Evolutionary conservation across 108 stramenopile genomes (phyloP).

Genomic region (Bacterosira constricta): DNA sequence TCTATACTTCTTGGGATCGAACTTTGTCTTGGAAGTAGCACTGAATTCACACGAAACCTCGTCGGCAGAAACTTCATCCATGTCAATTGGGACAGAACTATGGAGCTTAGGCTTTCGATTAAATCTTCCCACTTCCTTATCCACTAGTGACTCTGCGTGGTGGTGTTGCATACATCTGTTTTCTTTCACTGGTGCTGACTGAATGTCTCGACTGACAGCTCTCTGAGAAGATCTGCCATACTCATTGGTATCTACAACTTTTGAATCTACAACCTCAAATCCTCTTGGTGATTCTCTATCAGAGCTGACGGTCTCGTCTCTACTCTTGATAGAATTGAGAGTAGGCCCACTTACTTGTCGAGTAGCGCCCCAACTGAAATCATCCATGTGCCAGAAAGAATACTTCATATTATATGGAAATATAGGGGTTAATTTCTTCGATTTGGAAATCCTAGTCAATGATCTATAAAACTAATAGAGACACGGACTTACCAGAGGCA

Average conservation of each 20-base stretch:
- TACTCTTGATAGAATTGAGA: constrained; percentile 8
- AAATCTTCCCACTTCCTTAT: constrained; percentile 15
- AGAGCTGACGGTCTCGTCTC: constrained; percentile 22
- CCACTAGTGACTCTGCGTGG: not conserved
- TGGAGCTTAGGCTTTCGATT: constrained; percentile 25
- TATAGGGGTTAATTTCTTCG: no score
- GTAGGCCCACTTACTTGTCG: constrained; percentile 40
- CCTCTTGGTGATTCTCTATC: constrained; percentile 30
- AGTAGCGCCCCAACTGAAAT: constrained; percentile 64
- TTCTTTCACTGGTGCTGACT: not conserved
- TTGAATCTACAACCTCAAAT: constrained; percentile 8
- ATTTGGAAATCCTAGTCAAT: no score
- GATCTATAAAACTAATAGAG: no score
- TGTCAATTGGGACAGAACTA: constrained; percentile 13
- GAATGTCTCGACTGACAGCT: constrained; percentile 1
- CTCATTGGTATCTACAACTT: constrained; percentile 1
- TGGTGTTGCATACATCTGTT: not conserved
- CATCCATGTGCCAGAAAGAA: constrained; percentile 70
- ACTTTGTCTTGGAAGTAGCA: constrained; percentile 16
- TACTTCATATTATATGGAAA: no score
- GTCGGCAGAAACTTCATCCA: constrained; percentile 33
- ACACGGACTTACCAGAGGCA: no score
- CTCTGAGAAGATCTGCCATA: not conserved
- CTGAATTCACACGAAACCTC: constrained; percentile 14
- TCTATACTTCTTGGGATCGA: constrained; percentile 42